These are phyloP conservation scores for Umbelopsis vinacea DNA, from an alignment of 192 early-diverging fungal species.

Conservation along the genomic window DNA sequence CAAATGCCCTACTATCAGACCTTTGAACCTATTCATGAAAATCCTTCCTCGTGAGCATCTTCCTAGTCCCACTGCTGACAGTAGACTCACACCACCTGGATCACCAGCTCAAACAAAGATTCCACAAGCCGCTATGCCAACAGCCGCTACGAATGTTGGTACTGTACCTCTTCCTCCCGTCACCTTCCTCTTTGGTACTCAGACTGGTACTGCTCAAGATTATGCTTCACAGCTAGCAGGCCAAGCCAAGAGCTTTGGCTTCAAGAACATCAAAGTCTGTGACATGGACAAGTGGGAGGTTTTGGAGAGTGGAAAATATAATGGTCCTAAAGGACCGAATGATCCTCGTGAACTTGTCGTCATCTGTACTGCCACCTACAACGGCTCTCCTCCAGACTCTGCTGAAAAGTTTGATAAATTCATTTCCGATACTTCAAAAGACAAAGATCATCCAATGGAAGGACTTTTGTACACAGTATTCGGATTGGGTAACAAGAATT, in stretches of 20 bases:
- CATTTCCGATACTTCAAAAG: conserved; percentile 15
- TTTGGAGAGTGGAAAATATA: conserved; percentile 27
- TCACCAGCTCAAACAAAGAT: not conserved
- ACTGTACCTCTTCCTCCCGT: conserved; percentile 37
- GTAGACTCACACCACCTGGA: not conserved
- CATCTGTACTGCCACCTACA: conserved; percentile 44
- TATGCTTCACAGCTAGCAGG: conserved; percentile 48
- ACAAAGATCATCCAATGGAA: conserved; percentile 5
- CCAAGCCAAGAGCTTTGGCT: conserved; percentile 46
- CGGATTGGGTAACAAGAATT: conserved; percentile 64
- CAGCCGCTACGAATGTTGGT: not conserved
- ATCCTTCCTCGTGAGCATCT: conserved; percentile 37
- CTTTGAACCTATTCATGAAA: conserved; percentile 39
- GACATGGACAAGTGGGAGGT: conserved; percentile 51
- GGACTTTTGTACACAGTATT: conserved; percentile 57
- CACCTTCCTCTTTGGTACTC: conserved; percentile 55
- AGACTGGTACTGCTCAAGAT: conserved; percentile 59
- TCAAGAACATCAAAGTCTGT: conserved; percentile 28
- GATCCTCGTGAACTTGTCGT: conserved; percentile 26
- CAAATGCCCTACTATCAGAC: conserved; percentile 36
- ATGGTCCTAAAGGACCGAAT: not conserved
- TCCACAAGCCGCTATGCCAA: not conserved
- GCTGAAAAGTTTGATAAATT: conserved; percentile 47
- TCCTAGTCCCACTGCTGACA: conserved; percentile 32
- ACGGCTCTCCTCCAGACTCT: conserved; percentile 56